These are phyloP conservation scores for Zygotorulaspora mrakii DNA, from an alignment of 1,139 yeast species.

Conservation along the genomic window DNA sequence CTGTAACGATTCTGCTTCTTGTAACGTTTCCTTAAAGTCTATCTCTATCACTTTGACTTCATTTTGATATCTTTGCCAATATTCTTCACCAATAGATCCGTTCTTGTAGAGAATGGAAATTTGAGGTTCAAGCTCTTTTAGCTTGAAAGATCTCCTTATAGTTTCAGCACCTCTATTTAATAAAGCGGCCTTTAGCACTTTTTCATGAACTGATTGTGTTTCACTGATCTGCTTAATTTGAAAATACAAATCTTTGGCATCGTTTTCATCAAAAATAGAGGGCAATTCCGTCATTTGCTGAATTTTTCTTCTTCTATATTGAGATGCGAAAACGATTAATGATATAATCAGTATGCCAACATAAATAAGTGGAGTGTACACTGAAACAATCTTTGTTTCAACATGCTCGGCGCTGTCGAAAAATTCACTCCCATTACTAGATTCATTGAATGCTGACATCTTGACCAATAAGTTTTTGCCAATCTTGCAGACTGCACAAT, in stretches of 20 bases:
- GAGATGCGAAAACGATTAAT: constrained; percentile 68
- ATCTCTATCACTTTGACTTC: constrained; percentile 71
- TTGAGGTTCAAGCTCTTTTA: constrained; percentile 52
- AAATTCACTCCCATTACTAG: constrained; percentile 19
- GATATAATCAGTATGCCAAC: constrained; percentile 67
- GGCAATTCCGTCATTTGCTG: constrained; percentile 52
- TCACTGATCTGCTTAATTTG: constrained; percentile 52
- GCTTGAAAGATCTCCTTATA: constrained; percentile 82
- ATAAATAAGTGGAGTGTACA: constrained; percentile 79
- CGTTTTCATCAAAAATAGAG: constrained; percentile 70
- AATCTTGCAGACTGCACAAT: too few species aligned
- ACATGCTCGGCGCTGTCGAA: constrained; percentile 25
- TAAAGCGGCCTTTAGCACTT: constrained; percentile 80
- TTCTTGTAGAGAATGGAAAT: constrained; percentile 72
- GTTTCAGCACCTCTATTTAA: constrained; percentile 90
- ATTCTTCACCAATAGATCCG: constrained; percentile 88
- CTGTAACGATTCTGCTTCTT: constrained; percentile 69
- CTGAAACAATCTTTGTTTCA: constrained; percentile 52
- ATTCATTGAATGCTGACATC: constrained; percentile 19
- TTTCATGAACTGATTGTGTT: constrained; percentile 65
- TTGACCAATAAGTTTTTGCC: too few species aligned
- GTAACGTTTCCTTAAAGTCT: constrained; percentile 75
- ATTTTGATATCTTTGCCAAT: constrained; percentile 73
- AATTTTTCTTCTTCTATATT: constrained; percentile 61
- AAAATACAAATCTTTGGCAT: constrained; percentile 60